Evolutionary conservation across 2,329 filamentous ascomycete species (phyloP), one percentile per base, ranked within the genome.

Genomic region (Penicillium sp.): DNA sequence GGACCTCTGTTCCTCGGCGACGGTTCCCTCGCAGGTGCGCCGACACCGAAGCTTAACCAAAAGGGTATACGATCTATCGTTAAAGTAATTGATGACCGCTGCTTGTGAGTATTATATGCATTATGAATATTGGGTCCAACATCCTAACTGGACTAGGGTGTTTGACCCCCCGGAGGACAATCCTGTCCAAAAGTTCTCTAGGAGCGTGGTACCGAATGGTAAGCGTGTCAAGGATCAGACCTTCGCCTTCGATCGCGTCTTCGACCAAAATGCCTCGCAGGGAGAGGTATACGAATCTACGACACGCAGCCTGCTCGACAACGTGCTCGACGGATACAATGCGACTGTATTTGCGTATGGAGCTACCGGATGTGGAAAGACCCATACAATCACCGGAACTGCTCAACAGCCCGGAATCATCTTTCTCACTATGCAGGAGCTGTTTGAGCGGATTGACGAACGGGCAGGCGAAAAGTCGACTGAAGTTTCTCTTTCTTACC

Each of bases 311-410:
- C 83, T 99, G n/a, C 84, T 99, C 59, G 93, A 97, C 72, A 97
- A 89, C 71, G 92, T 99, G 16, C 81, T 99, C 56, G 92, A 99
- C 65, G 94, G 94, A 63, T 99, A 97, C 81, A 99, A 99, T 79
- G 94, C 94, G 46, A 99, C 94, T 0, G 94, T 99, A 5, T 99
- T 99, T 72, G 94, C 94, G 48, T 99, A 99, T 74, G 94, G 94
- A 65, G 94, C 94, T 38, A 99, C 94, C 0, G 94, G 94, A 38
- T 99, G 94, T 74, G 94, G 94, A 74, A 99, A 99, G 79, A 99
- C 94, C 24, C 94, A 99, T 74, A 99, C 94, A 10, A 99, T 99
- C 69, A 91, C 88, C 3, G 94, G 94, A 63, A 97, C 93, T 0
- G 78, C 91, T 2, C 89, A 96, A 72, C 89, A 96, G 69, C 94